Evolutionary conservation across 371 early-diverging fungal species (phyloP).

Genomic region (Saksenaea vasiformis): DNA sequence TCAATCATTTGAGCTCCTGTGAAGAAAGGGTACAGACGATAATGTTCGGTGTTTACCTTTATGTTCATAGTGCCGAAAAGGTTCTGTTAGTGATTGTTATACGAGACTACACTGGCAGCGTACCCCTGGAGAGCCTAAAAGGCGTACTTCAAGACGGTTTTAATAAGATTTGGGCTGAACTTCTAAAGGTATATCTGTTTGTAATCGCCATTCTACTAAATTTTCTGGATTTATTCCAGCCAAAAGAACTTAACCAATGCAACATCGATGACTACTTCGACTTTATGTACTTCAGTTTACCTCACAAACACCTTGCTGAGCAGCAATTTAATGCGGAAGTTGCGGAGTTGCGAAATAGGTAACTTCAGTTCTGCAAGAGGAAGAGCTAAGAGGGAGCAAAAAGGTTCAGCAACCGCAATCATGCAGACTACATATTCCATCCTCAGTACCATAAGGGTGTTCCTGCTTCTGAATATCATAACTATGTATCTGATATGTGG

Average conservation of each 20-base stretch:
- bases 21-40: not conserved
- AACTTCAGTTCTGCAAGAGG: constrained; percentile 5
- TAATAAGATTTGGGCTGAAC: constrained; percentile 86
- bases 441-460: constrained; percentile 88
- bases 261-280: constrained; percentile 91
- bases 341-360: constrained; percentile 68
- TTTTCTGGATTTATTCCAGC: constrained; percentile 43
- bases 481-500: constrained; percentile 93
- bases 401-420: constrained; percentile 71
- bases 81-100: constrained; percentile 95
- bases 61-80: constrained; percentile 68
- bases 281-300: constrained; percentile 84
- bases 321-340: constrained; percentile 83
- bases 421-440: constrained; percentile 82
- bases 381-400: no score
- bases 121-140: constrained; percentile 82
- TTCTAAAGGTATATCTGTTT: constrained; percentile 68
- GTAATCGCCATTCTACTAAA: not conserved
- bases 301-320: constrained; percentile 88
- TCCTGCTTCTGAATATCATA: constrained; percentile 93
- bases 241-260: constrained; percentile 79
- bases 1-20: no score
- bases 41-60: not conserved
- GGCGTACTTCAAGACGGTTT: constrained; percentile 82
- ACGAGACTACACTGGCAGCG: constrained; percentile 90